Percentiles rank a stretch among this genome's conserved stretches.
These are phyloP conservation scores for Boletus tomentosulus DNA, from an alignment of 768 basidiomycete genomes.

Conservation along the genomic window DNA sequence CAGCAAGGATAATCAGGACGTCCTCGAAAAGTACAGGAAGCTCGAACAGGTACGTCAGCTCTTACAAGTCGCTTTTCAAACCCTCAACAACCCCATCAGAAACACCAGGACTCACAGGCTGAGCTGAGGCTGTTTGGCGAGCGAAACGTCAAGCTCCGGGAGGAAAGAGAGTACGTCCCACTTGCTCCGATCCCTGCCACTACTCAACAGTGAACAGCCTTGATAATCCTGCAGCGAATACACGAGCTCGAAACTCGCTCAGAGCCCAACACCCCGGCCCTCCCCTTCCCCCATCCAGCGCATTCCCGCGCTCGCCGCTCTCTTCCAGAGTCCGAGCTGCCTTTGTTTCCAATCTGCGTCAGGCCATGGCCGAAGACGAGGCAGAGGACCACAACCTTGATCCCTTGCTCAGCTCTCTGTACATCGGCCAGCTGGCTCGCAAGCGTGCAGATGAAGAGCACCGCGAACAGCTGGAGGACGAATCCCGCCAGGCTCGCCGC, in stretches of 20 bases:
- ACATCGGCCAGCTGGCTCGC: conserved; percentile 42
- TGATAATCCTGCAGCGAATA: conserved; percentile 58
- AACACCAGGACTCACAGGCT: conserved; percentile 54
- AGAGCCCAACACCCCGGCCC: conserved; percentile 25
- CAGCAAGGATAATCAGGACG: conserved; percentile 41
- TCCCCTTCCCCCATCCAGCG: conserved; percentile 40
- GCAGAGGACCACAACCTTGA: conserved; percentile 44
- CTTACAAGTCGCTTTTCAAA: not conserved
- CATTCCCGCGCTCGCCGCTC: conserved; percentile 47
- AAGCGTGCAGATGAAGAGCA: conserved; percentile 43
- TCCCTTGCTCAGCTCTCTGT: conserved; percentile 43
- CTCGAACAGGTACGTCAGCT: conserved; percentile 58
- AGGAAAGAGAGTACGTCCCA: conserved; percentile 57
- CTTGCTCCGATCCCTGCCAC: not conserved
- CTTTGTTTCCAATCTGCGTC: conserved; percentile 46
- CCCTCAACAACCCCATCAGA: conserved; percentile 32
- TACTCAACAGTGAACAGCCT: conserved; percentile 32
- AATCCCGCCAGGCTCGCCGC: conserved; percentile 39
- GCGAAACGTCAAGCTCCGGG: conserved; percentile 55
- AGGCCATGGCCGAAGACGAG: conserved; percentile 43
- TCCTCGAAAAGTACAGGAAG: conserved; percentile 58
- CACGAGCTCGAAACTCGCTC: conserved; percentile 51
- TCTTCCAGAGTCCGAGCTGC: conserved; percentile 39
- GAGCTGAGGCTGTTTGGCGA: conserved; percentile 60
- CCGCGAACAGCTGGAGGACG: conserved; percentile 42